phyloP scores from a whole-genome alignment of 768 basidiomycete species.

The Lactarius psammicola region DNA sequence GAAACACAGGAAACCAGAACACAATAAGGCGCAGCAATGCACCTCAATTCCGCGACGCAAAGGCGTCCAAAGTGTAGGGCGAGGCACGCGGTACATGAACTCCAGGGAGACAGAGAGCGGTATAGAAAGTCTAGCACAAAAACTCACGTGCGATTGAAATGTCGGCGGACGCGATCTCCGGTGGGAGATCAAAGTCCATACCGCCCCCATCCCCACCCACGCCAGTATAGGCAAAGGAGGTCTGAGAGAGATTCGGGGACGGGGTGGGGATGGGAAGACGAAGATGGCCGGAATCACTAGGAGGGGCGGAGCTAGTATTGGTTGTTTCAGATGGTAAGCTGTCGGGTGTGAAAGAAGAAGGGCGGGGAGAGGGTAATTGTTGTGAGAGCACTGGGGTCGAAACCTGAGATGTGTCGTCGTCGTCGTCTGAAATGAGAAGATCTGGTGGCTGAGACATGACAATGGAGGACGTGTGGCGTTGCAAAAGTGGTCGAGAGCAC shows the following conservation, averaged over 20 bases:
- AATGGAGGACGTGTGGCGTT: conserved; percentile 7
- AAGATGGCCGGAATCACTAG: conserved; percentile 19
- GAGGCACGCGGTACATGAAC: conserved; percentile 2
- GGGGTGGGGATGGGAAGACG: conserved; percentile 30
- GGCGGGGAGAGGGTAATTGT: conserved; percentile 4
- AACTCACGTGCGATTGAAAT: conserved; percentile 37
- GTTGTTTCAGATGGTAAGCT: not conserved
- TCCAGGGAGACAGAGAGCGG: conserved; percentile 1
- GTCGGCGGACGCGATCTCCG: conserved; percentile 36
- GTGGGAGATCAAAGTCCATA: conserved; percentile 31
- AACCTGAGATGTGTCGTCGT: conserved; percentile 26
- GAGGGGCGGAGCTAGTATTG: conserved; percentile 1
- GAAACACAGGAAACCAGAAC: conserved; percentile 9
- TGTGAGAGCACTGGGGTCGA: conserved; percentile 26
- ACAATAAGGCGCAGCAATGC: conserved; percentile 1
- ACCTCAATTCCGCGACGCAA: not conserved
- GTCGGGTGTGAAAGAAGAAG: conserved; percentile 11
- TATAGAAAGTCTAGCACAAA: conserved; percentile 19
- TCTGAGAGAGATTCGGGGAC: conserved; percentile 29
- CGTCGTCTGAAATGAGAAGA: conserved; percentile 21
- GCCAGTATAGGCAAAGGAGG: conserved; percentile 28
- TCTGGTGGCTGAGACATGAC: conserved; percentile 17
- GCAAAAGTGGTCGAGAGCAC: conserved; percentile 14
- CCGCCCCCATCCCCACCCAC: conserved; percentile 19
- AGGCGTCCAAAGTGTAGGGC: not conserved